A percentile compares a stretch with the other conserved stretches of the same genome.
phyloP scores from a whole-genome alignment of 257 asterid species.

The Solanum habrochaites region DNA sequence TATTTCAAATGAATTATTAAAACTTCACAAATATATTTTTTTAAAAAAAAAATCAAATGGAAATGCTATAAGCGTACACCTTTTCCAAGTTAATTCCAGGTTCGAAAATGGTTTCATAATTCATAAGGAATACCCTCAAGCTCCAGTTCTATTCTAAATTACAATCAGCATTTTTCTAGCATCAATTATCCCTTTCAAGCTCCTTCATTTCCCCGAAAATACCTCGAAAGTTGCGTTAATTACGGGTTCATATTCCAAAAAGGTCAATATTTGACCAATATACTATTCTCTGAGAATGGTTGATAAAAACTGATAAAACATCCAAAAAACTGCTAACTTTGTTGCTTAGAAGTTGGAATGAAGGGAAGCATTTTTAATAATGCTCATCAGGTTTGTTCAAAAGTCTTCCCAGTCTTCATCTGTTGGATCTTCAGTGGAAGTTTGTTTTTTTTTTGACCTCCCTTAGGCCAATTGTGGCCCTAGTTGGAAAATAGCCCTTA shows the following conservation, averaged over 20 bases:
- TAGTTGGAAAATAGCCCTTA: slow-evolving; percentile 61
- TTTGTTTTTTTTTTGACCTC: too few species aligned
- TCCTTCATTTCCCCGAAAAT: slow-evolving; percentile 31
- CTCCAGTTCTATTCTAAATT: slow-evolving; percentile 50
- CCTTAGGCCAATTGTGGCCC: slow-evolving; percentile 65
- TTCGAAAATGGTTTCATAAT: slow-evolving; percentile 57
- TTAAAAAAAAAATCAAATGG: slow-evolving; percentile 25
- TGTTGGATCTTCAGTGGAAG: slow-evolving; percentile 57
- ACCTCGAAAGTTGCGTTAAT: slow-evolving; percentile 39
- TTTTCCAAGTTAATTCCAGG: slow-evolving; percentile 59
- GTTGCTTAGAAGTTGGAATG: slow-evolving; percentile 64
- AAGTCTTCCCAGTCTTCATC: slow-evolving; percentile 24
- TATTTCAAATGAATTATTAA: too few species aligned
- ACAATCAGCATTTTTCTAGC: slow-evolving; percentile 29
- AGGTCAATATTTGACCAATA: slow-evolving; percentile 26
- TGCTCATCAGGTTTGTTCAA: slow-evolving; percentile 48
- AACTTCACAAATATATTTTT: not conserved
- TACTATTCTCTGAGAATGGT: slow-evolving; percentile 85
- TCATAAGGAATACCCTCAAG: slow-evolving; percentile 65
- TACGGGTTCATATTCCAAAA: slow-evolving; percentile 26
- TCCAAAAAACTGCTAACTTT: too few species aligned
- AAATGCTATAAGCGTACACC: slow-evolving; percentile 82
- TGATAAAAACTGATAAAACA: slow-evolving; percentile 57
- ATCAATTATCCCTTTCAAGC: slow-evolving; percentile 62
- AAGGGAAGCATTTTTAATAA: slow-evolving; percentile 42